These are phyloP conservation scores for Penicillium crustosum DNA, from an alignment of 2,329 filamentous ascomycete genomes.

Conservation along the genomic window DNA sequence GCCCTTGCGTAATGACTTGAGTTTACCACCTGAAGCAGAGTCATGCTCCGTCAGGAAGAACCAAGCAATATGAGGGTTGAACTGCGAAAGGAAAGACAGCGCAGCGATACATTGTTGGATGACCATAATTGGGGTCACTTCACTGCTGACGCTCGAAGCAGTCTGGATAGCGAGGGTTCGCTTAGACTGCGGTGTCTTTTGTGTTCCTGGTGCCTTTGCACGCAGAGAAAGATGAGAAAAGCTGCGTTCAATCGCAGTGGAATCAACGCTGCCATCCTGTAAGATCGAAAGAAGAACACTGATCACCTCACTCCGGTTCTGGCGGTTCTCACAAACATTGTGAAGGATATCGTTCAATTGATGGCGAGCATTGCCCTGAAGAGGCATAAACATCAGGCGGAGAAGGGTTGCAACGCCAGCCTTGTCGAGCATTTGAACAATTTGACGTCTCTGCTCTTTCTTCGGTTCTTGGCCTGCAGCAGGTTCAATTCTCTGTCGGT, in stretches of 20 bases:
- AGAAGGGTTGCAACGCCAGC: constrained; percentile 92
- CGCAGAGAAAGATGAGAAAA: constrained; percentile 90
- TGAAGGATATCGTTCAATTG: constrained; percentile 84
- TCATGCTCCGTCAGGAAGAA: constrained; percentile 97
- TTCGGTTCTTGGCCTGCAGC: constrained; percentile 50
- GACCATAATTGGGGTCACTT: constrained; percentile 90
- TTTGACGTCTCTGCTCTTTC: constrained; percentile 73
- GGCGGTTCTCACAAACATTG: constrained; percentile 93
- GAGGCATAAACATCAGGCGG: constrained; percentile 96
- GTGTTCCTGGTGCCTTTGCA: constrained; percentile 74
- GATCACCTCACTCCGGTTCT: constrained; percentile 90
- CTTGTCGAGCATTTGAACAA: constrained; percentile 97
- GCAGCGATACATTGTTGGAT: constrained; percentile 92
- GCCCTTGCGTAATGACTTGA: constrained; percentile 74
- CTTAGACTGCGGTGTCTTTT: constrained; percentile 79
- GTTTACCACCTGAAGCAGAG: constrained; percentile 72
- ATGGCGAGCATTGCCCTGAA: constrained; percentile 80
- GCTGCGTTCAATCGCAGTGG: constrained; percentile 90
- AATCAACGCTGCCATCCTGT: constrained; percentile 91
- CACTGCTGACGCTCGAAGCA: constrained; percentile 63
- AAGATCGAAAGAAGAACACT: constrained; percentile 89
- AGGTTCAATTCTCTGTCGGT: constrained; percentile 37
- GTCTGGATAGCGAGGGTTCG: constrained; percentile 66
- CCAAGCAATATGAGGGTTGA: constrained; percentile 81
- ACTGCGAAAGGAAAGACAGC: constrained; percentile 77